Percentiles rank a stretch among this genome's conserved stretches.
These are phyloP conservation scores for Akanthomyces uredinophilus DNA, from an alignment of 2,329 filamentous ascomycete species.

Conservation along the genomic window DNA sequence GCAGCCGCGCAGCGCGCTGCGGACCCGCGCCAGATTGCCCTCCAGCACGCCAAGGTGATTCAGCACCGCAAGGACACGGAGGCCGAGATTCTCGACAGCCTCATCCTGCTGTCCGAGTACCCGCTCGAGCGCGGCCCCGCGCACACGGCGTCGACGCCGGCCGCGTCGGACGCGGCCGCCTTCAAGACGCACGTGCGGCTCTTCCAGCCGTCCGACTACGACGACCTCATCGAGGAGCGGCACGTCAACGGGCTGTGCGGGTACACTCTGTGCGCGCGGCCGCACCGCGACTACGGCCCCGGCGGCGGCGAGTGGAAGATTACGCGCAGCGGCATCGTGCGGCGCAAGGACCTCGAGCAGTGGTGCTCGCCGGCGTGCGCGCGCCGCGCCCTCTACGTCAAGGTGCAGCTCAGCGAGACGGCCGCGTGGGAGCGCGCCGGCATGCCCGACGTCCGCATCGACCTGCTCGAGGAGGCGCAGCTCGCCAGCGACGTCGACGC, in stretches of 20 bases:
- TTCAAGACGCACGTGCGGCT: slow-evolving; percentile 64
- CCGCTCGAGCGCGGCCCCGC: slow-evolving; percentile 34
- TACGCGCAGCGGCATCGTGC: slow-evolving; percentile 57
- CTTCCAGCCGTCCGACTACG: slow-evolving; percentile 86
- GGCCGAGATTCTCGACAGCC: slow-evolving; percentile 63
- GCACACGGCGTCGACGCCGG: slow-evolving; percentile 42
- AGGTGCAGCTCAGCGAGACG: slow-evolving; percentile 80
- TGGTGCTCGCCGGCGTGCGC: slow-evolving; percentile 85
- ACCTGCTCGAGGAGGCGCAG: slow-evolving; percentile 63
- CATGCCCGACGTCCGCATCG: slow-evolving; percentile 50
- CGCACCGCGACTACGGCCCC: slow-evolving; percentile 51
- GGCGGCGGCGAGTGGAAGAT: slow-evolving; percentile 65
- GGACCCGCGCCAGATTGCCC: slow-evolving; percentile 57
- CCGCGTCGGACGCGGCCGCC: slow-evolving; percentile 52
- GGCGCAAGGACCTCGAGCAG: slow-evolving; percentile 67
- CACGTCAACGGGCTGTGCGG: slow-evolving; percentile 80
- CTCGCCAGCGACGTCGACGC: slow-evolving; percentile 34
- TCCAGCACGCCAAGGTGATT: slow-evolving; percentile 77
- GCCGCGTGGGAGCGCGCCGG: slow-evolving; percentile 78
- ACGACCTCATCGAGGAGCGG: slow-evolving; percentile 81
- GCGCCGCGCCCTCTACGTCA: slow-evolving; percentile 73
- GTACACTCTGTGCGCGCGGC: slow-evolving; percentile 69
- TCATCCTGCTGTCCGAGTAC: slow-evolving; percentile 65
- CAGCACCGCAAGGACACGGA: slow-evolving; percentile 79
- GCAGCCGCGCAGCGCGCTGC: slow-evolving; percentile 22